Percentiles rank a stretch among this genome's conserved stretches.
Conservation (phyloP, 1,139 yeast genomes). For the Pichia sp. region DNA sequence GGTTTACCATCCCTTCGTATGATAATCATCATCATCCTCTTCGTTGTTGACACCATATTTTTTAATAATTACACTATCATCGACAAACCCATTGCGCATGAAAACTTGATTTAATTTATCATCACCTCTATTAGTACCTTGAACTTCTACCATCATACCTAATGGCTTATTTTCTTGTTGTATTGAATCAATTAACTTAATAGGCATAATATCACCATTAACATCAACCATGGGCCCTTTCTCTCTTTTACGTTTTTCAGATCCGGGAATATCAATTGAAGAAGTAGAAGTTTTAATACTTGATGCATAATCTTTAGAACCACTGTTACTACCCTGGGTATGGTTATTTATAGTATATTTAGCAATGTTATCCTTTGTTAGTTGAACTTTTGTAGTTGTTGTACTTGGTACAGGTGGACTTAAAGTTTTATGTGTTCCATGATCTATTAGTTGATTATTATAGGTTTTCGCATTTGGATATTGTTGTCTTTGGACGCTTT, state of each 20-base stretch:
- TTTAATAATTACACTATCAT: background rate
- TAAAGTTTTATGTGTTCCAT: background rate
- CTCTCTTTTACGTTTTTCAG: slow-evolving; percentile 8
- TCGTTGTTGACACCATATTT: background rate
- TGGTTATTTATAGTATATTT: background rate
- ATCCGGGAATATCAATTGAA: slow-evolving; percentile 27
- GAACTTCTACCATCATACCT: slow-evolving; percentile 23
- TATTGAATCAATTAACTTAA: slow-evolving; percentile 55
- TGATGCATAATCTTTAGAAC: slow-evolving; percentile 17
- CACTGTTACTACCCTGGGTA: background rate
- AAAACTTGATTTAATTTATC: background rate
- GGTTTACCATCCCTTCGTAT: slow-evolving; percentile 32
- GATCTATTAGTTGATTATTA: background rate
- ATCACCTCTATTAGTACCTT: background rate
- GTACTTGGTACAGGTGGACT: background rate
- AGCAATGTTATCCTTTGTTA: slow-evolving; percentile 14
- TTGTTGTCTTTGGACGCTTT: slow-evolving; percentile 11
- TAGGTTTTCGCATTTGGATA: background rate
- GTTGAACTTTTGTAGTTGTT: background rate
- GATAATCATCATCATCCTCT: slow-evolving; percentile 26
- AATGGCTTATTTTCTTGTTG: slow-evolving; percentile 26
- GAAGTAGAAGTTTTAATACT: slow-evolving; percentile 23
- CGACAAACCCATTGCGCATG: background rate
- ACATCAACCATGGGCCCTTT: slow-evolving; percentile 14
- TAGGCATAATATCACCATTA: slow-evolving; percentile 58